phyloP scores from a whole-genome alignment of 2,329 filamentous ascomycete genomes.

The Fusarium tuaranense region DNA sequence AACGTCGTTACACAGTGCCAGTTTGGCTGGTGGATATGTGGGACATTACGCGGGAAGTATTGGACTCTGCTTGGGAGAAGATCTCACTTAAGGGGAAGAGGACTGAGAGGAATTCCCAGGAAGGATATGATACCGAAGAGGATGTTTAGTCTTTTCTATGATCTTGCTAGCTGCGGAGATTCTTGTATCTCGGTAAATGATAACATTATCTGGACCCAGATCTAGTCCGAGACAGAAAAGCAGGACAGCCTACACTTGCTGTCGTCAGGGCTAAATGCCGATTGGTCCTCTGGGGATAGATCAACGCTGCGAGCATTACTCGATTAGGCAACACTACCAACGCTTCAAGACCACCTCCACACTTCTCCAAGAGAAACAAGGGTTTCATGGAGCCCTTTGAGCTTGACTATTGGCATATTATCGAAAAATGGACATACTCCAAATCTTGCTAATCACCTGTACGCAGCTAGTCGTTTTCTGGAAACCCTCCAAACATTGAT shows the following conservation, averaged over 20 bases:
- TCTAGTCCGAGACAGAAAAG: rapidly evolving
- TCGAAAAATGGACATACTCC: not conserved
- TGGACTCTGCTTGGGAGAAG: not conserved
- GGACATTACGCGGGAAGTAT: not conserved
- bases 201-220: rapidly evolving
- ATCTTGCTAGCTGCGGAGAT: too few relatives aligned
- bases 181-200: not conserved
- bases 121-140: too few relatives aligned
- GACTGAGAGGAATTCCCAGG: too few relatives aligned
- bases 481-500: not conserved
- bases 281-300: not conserved
- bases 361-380: not conserved
- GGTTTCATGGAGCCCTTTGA: not conserved
- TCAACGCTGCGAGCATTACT: not conserved
- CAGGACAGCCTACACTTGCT: not conserved
- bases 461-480: not conserved
- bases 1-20: not conserved
- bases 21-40: not conserved
- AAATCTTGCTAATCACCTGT: not conserved
- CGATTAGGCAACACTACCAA: not conserved
- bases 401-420: not conserved
- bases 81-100: too few relatives aligned
- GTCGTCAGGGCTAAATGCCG: not conserved
- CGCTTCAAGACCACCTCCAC: not conserved
- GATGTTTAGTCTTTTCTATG: too few relatives aligned